Evolutionary conservation across 495 filamentous ascomycete genomes (phyloP), one percentile per base, ranked within the genome.

Genomic region (Cercophora sp.): DNA sequence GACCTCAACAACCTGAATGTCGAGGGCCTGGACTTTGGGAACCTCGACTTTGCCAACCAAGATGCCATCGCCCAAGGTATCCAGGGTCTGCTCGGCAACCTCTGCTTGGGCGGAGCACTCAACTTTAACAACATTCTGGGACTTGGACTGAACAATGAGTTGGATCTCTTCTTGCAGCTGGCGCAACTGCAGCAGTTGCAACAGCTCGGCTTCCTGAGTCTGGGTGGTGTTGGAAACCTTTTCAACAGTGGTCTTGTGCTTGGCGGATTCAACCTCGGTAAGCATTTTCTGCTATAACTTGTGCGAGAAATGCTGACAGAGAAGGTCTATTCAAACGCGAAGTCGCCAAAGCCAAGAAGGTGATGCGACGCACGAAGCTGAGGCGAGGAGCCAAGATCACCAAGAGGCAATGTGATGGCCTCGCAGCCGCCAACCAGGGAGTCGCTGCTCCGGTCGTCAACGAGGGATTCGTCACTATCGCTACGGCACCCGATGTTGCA

Each of bases 21-120:
- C 27, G 40, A 53, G 23, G 60, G 59, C 6, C 20, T 80, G 31
- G 73, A 80, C 55, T 63, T 80, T 13, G 71, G 65, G 32, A 64
- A 67, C 13, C 60, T 80, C 44, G 74, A 77, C 41, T 60, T 79
- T 16, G 67, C 54, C 41, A 76, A 74, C 55, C 61, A 68, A 25
- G 59, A 56, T 18, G 57, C 53, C 9, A 27, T 65, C 5, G 56
- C 56, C 25, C 64, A 68, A 46, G 68, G 65, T 6, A 65, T 66
- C 23, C 48, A 62, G 36, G 58, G 65, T 11, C 53, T 73, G 56
- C 61, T 73, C 31, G 41, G 31, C 8, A 34, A 72, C 23, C 55
- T 73, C 9, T 71, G 69, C 19, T 53, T 73, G 44, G 61, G 56
- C 51, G 58, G 70, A 52, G 61, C 64, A 35, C 64, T 71, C 48